Percentiles rank a stretch among this genome's conserved stretches.
phyloP scores from a whole-genome alignment of 305 asterid species.

The Fraxinus latifolia region DNA sequence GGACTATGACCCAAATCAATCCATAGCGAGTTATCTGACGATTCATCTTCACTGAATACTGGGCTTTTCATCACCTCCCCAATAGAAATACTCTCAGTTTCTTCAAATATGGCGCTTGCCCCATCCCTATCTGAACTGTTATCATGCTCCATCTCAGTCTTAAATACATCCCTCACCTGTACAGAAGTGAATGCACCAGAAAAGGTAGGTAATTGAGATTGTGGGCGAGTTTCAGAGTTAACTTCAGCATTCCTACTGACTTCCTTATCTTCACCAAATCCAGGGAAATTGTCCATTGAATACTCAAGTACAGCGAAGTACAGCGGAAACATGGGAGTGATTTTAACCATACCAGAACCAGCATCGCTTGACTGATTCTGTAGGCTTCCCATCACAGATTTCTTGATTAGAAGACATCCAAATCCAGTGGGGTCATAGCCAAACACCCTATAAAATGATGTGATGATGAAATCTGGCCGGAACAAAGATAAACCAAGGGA shows the following conservation, averaged over 20 bases:
- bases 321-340: conserved; percentile 74
- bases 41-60: conserved; percentile 86
- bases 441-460: conserved; percentile 85
- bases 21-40: conserved; percentile 91
- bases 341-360: conserved; percentile 88
- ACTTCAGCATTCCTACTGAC: conserved; percentile 48
- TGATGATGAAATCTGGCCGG: conserved; percentile 87
- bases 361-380: conserved; percentile 82
- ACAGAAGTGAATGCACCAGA: conserved; percentile 96
- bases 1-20: conserved; percentile 94
- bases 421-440: conserved; percentile 96
- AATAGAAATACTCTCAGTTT: conserved; percentile 72
- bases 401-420: conserved; percentile 90
- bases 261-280: conserved; percentile 68
- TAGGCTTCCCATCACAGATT: conserved; percentile 78
- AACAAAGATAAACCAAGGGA: conserved; percentile 89
- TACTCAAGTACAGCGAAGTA: conserved; percentile 78
- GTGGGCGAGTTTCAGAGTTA: conserved; percentile 54
- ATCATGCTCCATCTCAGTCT: conserved; percentile 82
- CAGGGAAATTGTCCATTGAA: conserved; percentile 78
- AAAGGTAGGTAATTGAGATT: conserved; percentile 81
- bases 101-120: conserved; percentile 87
- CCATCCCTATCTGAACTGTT: conserved; percentile 83
- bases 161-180: conserved; percentile 88
- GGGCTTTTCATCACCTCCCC: conserved; percentile 96